These are phyloP conservation scores for Medicago arabica DNA, from an alignment of 306 rosid species.

Conservation along the genomic window DNA sequence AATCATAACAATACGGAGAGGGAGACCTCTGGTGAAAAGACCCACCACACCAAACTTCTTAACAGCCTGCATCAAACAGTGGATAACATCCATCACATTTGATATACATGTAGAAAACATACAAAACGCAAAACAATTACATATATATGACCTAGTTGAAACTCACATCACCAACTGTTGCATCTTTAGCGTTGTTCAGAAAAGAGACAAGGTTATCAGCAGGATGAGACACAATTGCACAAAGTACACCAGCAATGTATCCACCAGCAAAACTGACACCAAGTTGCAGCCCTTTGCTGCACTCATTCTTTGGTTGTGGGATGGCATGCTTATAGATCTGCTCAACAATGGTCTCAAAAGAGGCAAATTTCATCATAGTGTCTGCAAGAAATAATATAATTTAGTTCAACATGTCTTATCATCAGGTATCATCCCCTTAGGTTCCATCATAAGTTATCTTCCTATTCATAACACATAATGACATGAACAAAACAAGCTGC, in stretches of 20 bases:
- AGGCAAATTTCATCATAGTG: slow-evolving; percentile 98
- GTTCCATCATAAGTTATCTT: not conserved
- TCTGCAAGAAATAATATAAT: slow-evolving; percentile 54
- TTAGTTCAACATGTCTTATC: not conserved
- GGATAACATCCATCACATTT: slow-evolving; percentile 8
- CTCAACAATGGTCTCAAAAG: slow-evolving; percentile 93
- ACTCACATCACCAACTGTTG: slow-evolving; percentile 97
- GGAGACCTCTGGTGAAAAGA: slow-evolving; percentile 94
- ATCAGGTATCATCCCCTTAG: slow-evolving; percentile 10
- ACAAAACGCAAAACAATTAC: not conserved
- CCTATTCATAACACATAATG: not conserved
- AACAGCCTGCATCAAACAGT: slow-evolving; percentile 68
- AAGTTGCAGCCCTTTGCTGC: slow-evolving; percentile 84
- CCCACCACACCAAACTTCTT: slow-evolving; percentile 80
- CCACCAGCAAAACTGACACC: slow-evolving; percentile 98
- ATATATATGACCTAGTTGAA: not conserved
- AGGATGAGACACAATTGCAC: slow-evolving; percentile 97
- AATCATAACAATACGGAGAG: slow-evolving; percentile 95
- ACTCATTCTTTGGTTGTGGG: slow-evolving; percentile 82
- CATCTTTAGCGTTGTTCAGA: slow-evolving; percentile 95
- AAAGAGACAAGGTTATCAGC: slow-evolving; percentile 98
- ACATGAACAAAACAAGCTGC: slow-evolving; percentile 7
- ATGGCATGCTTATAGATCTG: slow-evolving; percentile 71
- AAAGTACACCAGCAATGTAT: slow-evolving; percentile 90
- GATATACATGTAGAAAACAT: slow-evolving; percentile 34